Base-by-base conservation (phyloP, 1,139 yeast genomes). In the Suhomyces anneliseae region DNA sequence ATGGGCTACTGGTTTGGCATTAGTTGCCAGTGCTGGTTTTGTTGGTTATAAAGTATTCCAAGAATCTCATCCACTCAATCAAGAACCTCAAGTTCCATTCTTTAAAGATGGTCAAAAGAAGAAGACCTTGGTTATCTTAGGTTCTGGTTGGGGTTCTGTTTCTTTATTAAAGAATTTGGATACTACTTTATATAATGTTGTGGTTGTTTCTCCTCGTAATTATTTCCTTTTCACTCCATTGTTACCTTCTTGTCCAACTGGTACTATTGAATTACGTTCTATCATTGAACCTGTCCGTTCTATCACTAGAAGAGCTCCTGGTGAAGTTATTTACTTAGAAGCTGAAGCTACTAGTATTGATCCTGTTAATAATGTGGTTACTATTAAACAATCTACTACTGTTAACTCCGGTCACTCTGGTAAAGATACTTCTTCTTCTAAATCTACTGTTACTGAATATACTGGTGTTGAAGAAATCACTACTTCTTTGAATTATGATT, bases 121-220 rank as follows among this genome's bases (percentile, higher is more conserved):
- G 78, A 92, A 92, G 74, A 90, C 92, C 39, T 72, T 92, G 62
- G 95, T 92, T 47, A 83, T 92, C 55, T 79, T 92, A 58, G 97
- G 98, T 50, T 82, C 96, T 39, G 97, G 97, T 48, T 92, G 97
- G 97, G 97, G 96, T 48, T 82, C 96, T 12, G 83, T 87, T 44
- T 82, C 93, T 3, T 72, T 90, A 56, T 77, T 92, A 68, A 90
- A 90, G 73, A 82, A 85, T 65, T 77, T 92, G 66, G 97, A 92
- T 66, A 86, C 97, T 43, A 74, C 92, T 40, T 74, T 85, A 65
- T 92, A 90, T 72, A 89, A 92, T 65, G 96, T 92, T 46, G 84
- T 89, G 46, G 85, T 92, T 47, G 87, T 92, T 43, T 89, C 97
- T 34, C 97, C 98, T 52, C 83, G 97, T 74, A 90, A 90, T 78